A percentile compares a stretch with the other conserved stretches of the same genome.
Evolutionary conservation across 2,329 filamentous ascomycete species (phyloP).

Genomic region (Aspergillus pseudoviridinutans): DNA sequence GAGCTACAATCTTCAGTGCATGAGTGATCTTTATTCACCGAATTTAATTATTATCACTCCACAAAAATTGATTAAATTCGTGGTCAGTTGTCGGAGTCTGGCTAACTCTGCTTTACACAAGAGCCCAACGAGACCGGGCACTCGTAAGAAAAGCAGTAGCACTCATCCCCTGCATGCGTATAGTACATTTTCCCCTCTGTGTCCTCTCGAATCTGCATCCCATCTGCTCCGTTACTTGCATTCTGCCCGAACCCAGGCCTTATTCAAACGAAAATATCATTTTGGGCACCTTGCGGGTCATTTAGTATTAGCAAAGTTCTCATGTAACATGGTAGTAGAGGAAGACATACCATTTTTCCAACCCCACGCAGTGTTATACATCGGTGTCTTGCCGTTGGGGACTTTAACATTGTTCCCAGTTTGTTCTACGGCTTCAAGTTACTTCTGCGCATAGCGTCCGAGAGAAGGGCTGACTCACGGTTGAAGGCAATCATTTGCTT

Average conservation of each 20-base stretch:
- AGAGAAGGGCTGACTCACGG: slow-evolving; percentile 20
- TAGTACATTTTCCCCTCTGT: not conserved
- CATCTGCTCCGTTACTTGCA: not conserved
- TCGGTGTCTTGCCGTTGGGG: slow-evolving; percentile 13
- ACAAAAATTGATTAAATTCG: too few relatives aligned
- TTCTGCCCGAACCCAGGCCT: too few relatives aligned
- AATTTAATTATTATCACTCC: too few relatives aligned
- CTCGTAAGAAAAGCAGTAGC: too few relatives aligned
- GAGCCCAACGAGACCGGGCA: too few relatives aligned
- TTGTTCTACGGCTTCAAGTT: slow-evolving; percentile 3
- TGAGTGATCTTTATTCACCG: too few relatives aligned
- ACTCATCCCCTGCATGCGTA: too few relatives aligned
- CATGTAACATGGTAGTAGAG: not conserved
- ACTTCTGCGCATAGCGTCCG: not conserved
- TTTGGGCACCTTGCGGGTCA: not conserved
- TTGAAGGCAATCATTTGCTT: slow-evolving; percentile 52
- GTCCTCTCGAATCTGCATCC: not conserved
- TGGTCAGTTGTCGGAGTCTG: too few relatives aligned
- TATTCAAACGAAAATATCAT: not conserved
- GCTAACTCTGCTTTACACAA: too few relatives aligned
- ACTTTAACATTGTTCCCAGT: slow-evolving; percentile 13
- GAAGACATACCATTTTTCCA: slow-evolving; percentile 9
- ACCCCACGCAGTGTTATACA: slow-evolving; percentile 15
- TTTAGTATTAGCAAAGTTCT: not conserved
- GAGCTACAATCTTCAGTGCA: not conserved